These are phyloP conservation scores for Rhizoclosmatium sp. DNA, from an alignment of 192 early-diverging fungal genomes.

Conservation along the genomic window DNA sequence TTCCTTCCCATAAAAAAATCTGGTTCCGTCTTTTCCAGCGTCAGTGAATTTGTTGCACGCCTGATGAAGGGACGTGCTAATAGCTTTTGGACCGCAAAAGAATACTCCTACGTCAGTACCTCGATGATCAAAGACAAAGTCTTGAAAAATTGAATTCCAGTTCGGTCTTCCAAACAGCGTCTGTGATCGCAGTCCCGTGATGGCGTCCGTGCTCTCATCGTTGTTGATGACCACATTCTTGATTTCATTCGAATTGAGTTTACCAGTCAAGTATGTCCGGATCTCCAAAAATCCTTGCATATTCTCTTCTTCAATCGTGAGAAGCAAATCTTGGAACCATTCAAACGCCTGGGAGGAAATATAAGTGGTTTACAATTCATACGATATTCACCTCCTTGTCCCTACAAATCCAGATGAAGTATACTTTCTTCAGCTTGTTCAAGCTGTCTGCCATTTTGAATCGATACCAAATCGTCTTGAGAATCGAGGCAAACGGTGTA, in stretches of 20 bases:
- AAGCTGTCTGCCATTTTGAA: conserved; percentile 60
- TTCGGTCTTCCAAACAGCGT: conserved; percentile 86
- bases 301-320: conserved; percentile 83
- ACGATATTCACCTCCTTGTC: conserved; percentile 66
- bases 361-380: not conserved
- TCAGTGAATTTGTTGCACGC: conserved; percentile 70
- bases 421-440: conserved; percentile 77
- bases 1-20: conserved; percentile 83
- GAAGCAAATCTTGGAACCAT: conserved; percentile 87
- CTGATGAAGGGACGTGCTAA: conserved; percentile 69
- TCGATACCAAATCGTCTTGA: conserved; percentile 83
- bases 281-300: conserved; percentile 78
- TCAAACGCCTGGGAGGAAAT: conserved; percentile 68
- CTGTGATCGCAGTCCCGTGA: conserved; percentile 77
- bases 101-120: conserved; percentile 86
- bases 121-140: conserved; percentile 67
- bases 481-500: conserved; percentile 83
- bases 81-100: conserved; percentile 83
- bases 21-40: conserved; percentile 66
- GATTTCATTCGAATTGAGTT: conserved; percentile 71
- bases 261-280: conserved; percentile 78
- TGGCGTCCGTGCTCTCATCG: conserved; percentile 66
- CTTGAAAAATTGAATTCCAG: conserved; percentile 76
- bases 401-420: conserved; percentile 87
- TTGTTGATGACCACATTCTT: conserved; percentile 73